Evolutionary conservation across 176 grass and related monocot genomes (phyloP), one percentile per base, ranked within the genome.

Genomic region (Tillandsia leiboldiana): DNA sequence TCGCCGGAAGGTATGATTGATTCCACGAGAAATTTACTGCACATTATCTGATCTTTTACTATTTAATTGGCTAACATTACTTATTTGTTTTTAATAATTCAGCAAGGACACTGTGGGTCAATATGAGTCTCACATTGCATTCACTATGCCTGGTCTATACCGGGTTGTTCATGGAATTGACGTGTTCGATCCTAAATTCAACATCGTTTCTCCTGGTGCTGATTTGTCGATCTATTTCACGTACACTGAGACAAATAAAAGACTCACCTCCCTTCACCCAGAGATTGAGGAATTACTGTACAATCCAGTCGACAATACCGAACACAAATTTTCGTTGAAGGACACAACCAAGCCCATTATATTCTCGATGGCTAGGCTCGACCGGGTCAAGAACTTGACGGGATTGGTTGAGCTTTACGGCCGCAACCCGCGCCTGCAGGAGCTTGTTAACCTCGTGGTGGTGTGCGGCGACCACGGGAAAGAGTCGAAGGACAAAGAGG

Each of bases 61-160:
- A 15, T 3, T 11, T 63, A 63, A 23, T 73, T 2, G 14, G 52
- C 49, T 26, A 12, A 47, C 50, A 13, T 63, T 47, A 26, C 9
- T 2, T 63, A 22, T 54, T 3, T 82, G 24, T 50, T 68, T 75
- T 9, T 78, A 27, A 50, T 63, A 49, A 86, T 86, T 75, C 90
- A 99, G 94, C 89, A 99, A 99, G 84, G 89, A 92, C 61, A 99
- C 94, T 0, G 94, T 99, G 51, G 94, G 94, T 1, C 94, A 99
- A 78, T 99, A 99, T 11, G 94, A 99, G 75, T 90, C 94, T 10
- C 94, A 99, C 72, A 99, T 87, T 68, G 89, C 87, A 23, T 99
- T 99, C 56, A 99, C 94, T 48, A 82, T 99, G 81, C 94, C 94
- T 56, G 89, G 89, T 1, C 82, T 99, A 50, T 99, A 99, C 74